Evolutionary conservation across 2,329 filamentous ascomycete species (phyloP).

Genomic region (Pseudogymnoascus sp.): DNA sequence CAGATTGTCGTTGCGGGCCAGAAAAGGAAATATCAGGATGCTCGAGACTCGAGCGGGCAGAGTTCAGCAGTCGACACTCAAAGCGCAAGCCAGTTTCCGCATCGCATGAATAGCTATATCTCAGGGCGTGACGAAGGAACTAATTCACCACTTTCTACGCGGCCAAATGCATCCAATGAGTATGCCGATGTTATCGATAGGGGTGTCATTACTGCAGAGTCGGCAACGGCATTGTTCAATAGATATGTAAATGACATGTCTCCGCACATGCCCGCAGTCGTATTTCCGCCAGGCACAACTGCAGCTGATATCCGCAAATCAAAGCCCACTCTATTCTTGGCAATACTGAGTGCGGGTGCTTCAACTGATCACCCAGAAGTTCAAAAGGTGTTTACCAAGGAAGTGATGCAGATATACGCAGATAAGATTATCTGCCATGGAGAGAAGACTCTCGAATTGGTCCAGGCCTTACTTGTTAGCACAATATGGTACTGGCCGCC

Average conservation of each 20-base stretch:
- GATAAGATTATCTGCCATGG: constrained; percentile 41
- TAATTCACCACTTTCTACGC: not conserved
- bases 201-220: constrained; percentile 49
- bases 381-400: constrained; percentile 38
- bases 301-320: constrained; percentile 48
- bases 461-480: constrained; percentile 43
- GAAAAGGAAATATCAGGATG: constrained; percentile 28
- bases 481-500: constrained; percentile 45
- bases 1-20: constrained; percentile 29
- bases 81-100: not conserved
- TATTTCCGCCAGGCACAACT: constrained; percentile 49
- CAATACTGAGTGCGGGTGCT: constrained; percentile 57
- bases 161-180: constrained; percentile 20
- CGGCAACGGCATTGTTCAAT: constrained; percentile 48
- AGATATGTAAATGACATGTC: constrained; percentile 55
- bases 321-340: constrained; percentile 62
- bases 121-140: not conserved
- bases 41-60: constrained; percentile 14
- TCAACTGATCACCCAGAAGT: constrained; percentile 43
- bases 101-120: not conserved
- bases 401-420: constrained; percentile 42
- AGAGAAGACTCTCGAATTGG: constrained; percentile 44
- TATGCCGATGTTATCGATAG: constrained; percentile 45
- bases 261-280: constrained; percentile 54
- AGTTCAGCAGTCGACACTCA: constrained; percentile 1